Evolutionary conservation across 208 protist species (phyloP).

Genomic region (Phytomonas sp.): DNA sequence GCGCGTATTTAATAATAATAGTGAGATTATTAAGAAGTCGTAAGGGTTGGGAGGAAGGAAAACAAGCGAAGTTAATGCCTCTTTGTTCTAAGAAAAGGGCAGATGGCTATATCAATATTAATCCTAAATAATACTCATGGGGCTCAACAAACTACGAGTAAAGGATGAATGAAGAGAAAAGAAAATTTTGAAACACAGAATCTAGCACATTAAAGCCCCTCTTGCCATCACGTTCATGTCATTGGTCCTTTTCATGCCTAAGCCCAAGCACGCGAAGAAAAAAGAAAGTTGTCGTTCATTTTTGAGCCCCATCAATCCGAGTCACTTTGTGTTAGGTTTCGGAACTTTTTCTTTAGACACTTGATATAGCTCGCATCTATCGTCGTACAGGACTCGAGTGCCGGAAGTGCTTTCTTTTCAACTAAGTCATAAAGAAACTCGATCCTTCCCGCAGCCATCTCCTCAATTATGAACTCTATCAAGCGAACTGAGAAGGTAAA

Average conservation of each 20-base stretch:
- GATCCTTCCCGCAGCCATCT: conserved; percentile 53
- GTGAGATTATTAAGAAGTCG: neutral
- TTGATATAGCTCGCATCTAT: conserved; percentile 54
- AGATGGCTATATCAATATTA: neutral
- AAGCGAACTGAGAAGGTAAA: conserved; percentile 55
- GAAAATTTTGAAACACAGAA: neutral
- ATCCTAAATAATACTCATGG: neutral
- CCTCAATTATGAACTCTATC: conserved; percentile 77
- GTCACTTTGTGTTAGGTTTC: conserved; percentile 69
- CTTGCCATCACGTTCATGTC: neutral
- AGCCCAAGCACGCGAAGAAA: neutral
- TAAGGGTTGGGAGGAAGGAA: neutral
- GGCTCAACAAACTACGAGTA: neutral
- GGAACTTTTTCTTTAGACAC: conserved; percentile 38
- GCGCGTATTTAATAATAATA: neutral
- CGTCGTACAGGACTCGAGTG: conserved; percentile 22
- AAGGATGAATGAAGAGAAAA: neutral
- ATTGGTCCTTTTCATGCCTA: neutral
- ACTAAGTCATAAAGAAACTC: conserved; percentile 32
- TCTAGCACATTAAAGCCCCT: neutral
- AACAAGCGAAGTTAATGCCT: neutral
- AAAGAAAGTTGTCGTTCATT: neutral
- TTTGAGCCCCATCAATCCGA: conserved; percentile 32
- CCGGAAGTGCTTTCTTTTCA: conserved; percentile 38
- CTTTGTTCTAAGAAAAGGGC: neutral